Percentiles rank a stretch among this genome's conserved stretches.
Evolutionary conservation across 1,139 yeast genomes (phyloP).

Genomic region (Blastobotrys ciferrii): DNA sequence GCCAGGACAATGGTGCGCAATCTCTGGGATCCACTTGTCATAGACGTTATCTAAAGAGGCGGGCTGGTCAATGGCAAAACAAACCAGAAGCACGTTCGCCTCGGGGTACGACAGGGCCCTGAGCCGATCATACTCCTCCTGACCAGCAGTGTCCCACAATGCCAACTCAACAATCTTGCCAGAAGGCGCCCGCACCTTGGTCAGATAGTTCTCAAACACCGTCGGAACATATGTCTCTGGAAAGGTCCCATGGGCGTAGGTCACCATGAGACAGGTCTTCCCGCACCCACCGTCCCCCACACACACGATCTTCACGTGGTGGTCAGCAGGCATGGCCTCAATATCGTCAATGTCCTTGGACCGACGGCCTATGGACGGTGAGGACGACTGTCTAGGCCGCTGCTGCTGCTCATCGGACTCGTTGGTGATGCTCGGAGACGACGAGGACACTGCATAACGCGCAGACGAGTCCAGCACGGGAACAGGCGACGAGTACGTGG

Average conservation of each 20-base stretch:
- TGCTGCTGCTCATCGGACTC: slow-evolving; percentile 2
- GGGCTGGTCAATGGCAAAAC: slow-evolving; percentile 67
- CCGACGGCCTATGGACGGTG: not conserved
- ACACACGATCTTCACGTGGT: slow-evolving; percentile 50
- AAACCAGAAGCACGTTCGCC: slow-evolving; percentile 68
- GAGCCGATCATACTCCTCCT: slow-evolving; percentile 83
- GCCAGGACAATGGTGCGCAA: slow-evolving; percentile 76
- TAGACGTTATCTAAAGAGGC: slow-evolving; percentile 69
- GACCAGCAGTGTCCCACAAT: slow-evolving; percentile 94
- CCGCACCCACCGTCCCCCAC: slow-evolving; percentile 98
- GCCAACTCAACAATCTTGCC: slow-evolving; percentile 66
- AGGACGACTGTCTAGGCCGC: not conserved
- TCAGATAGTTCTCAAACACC: slow-evolving; percentile 79
- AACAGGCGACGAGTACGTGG: slow-evolving; percentile 19
- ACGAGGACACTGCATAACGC: slow-evolving; percentile 21
- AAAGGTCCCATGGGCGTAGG: slow-evolving; percentile 76
- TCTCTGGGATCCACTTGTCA: slow-evolving; percentile 87
- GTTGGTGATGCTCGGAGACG: slow-evolving; percentile 13
- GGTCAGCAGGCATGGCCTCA: slow-evolving; percentile 19
- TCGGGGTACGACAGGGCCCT: slow-evolving; percentile 84
- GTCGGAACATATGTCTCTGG: slow-evolving; percentile 84
- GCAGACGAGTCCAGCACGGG: slow-evolving; percentile 23
- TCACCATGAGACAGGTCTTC: slow-evolving; percentile 78
- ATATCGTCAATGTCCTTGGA: not conserved
- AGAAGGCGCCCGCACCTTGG: slow-evolving; percentile 57